These are phyloP conservation scores for Monosporascus sp. DNA, from an alignment of 2,329 filamentous ascomycete genomes.

Conservation along the genomic window DNA sequence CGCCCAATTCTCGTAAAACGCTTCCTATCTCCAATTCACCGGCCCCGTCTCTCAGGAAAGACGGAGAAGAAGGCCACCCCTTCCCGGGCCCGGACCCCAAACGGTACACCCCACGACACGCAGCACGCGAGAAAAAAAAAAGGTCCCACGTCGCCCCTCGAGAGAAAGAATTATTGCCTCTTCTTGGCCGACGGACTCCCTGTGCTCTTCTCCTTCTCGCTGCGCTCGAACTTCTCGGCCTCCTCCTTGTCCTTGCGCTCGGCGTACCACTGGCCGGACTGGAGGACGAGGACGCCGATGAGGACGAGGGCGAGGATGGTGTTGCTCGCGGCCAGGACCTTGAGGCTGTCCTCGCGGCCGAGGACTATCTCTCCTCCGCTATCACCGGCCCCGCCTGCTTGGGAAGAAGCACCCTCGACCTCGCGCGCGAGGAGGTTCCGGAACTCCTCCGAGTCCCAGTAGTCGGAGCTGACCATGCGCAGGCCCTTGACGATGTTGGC, in stretches of 20 bases:
- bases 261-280: conserved; percentile 98
- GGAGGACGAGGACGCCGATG: conserved; percentile 84
- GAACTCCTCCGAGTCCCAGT: conserved; percentile 43
- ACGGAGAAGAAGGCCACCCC: no score
- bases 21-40: no score
- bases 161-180: no score
- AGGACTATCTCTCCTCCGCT: conserved; percentile 61
- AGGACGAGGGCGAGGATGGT: conserved; percentile 91
- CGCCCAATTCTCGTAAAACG: no score
- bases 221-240: conserved; percentile 55
- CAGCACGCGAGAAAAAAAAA: no score
- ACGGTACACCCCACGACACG: no score
- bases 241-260: conserved; percentile 89
- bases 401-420: conserved; percentile 24
- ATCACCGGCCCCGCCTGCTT: conserved; percentile 35
- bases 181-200: no score
- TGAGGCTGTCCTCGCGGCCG: conserved; percentile 80
- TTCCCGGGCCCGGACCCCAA: no score
- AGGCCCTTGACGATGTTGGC: conserved; percentile 96
- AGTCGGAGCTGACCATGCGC: conserved; percentile 70
- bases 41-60: no score
- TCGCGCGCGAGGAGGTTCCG: conserved; percentile 3
- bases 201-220: conserved; percentile 15
- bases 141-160: no score
- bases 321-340: conserved; percentile 89